Conservation (phyloP, 495 filamentous ascomycete genomes). For the Filosporella fistucella region DNA sequence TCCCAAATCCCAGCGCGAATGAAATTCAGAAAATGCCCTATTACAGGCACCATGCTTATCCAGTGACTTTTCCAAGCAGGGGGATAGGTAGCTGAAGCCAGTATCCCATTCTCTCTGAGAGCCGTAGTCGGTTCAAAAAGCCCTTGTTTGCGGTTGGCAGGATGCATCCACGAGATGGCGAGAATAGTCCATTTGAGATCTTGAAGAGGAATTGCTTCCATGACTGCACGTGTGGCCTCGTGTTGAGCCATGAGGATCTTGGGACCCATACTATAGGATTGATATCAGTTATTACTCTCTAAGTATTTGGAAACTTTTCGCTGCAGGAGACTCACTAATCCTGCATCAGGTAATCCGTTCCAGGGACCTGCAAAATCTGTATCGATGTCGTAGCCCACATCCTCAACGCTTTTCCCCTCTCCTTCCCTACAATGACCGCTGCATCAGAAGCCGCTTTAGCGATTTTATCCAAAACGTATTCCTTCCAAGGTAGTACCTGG, state of each 20-base stretch:
- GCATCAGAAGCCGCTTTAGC: slow-evolving; percentile 25
- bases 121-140: slow-evolving; percentile 9
- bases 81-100: slow-evolving; percentile 1
- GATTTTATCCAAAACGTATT: slow-evolving; percentile 21
- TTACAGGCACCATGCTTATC: slow-evolving; percentile 3
- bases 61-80: slow-evolving; percentile 5
- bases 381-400: slow-evolving; percentile 29
- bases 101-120: slow-evolving; percentile 22
- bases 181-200: slow-evolving; percentile 30
- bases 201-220: slow-evolving; percentile 19
- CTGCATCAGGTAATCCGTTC: slow-evolving; percentile 16
- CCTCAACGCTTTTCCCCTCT: slow-evolving; percentile 26
- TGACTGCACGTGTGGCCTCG: slow-evolving; percentile 21
- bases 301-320: neutral
- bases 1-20: slow-evolving; percentile 6
- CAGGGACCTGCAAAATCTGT: slow-evolving; percentile 24
- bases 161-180: slow-evolving; percentile 24
- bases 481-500: slow-evolving; percentile 26
- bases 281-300: neutral
- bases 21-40: slow-evolving; percentile 20
- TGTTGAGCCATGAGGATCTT: slow-evolving; percentile 23
- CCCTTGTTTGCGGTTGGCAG: slow-evolving; percentile 17
- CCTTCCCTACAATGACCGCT: slow-evolving; percentile 24
- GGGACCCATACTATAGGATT: slow-evolving; percentile 20
- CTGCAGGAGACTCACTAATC: slow-evolving; percentile 36